phyloP scores from a whole-genome alignment of 2,329 filamentous ascomycete genomes.

The Byssothecium circinans region DNA sequence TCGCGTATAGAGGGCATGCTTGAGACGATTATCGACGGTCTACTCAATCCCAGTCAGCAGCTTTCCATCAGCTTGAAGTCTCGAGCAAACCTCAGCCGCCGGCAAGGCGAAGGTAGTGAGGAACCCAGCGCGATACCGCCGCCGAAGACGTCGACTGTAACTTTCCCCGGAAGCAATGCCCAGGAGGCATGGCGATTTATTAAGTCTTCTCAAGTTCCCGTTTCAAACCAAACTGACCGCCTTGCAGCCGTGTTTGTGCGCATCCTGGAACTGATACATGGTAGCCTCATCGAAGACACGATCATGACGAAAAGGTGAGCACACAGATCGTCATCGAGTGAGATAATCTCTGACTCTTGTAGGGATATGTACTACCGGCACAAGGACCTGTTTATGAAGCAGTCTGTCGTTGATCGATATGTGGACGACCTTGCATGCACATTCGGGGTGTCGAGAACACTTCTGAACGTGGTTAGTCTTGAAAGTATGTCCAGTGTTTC shows the following conservation, averaged over 20 bases:
- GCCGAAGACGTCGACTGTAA: conserved; percentile 33
- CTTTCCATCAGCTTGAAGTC: conserved; percentile 55
- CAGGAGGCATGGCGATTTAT: conserved; percentile 63
- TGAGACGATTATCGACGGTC: conserved; percentile 53
- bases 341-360: conserved; percentile 9
- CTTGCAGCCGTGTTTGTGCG: conserved; percentile 56
- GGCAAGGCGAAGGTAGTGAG: conserved; percentile 10
- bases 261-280: conserved; percentile 58
- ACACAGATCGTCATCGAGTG: not conserved
- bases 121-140: conserved; percentile 10
- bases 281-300: conserved; percentile 51
- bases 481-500: conserved; percentile 2
- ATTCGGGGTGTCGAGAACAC: conserved; percentile 63
- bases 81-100: conserved; percentile 26
- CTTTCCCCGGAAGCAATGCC: conserved; percentile 58
- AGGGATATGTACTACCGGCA: conserved; percentile 83
- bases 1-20: conserved; percentile 60
- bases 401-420: conserved; percentile 68
- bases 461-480: conserved; percentile 67
- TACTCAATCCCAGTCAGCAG: conserved; percentile 52
- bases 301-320: conserved; percentile 60
- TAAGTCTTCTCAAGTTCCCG: conserved; percentile 25
- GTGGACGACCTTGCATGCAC: conserved; percentile 76
- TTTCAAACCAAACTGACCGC: conserved; percentile 9
- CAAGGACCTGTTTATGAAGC: conserved; percentile 69